Base-by-base conservation (phyloP, 306 rosid genomes). In the Quillaja saponaria region DNA sequence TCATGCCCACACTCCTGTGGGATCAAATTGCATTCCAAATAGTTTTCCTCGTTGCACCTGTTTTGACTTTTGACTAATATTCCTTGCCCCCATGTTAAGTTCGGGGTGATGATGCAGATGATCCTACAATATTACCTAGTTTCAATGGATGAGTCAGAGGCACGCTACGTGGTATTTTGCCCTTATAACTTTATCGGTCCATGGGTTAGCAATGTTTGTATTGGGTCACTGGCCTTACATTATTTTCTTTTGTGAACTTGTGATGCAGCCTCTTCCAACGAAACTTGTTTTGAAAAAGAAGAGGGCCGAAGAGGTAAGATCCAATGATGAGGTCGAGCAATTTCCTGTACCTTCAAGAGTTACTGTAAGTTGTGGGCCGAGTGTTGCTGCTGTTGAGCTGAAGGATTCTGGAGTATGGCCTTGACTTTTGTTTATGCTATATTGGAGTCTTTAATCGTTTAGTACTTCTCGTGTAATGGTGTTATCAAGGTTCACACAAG, bases 301-400 rank as follows among this genome's bases (percentile, higher is more conserved):
- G 86, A 86, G 96, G 80, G 81, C 99, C 21, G 85, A 67, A 71
- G 99, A 94, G 72, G 99, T 91, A 62, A 83, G 92, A 81, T 76
- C 91, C 10, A 75, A 55, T 11, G 99, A 94, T 9, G 97, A 94
- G 66, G 67, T 87, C 35, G 97, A 89, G 63, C 97, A 94, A 78
- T 87, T 84, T 75, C 96, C 95, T 5, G 41, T 61, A 53, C 99
- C 99, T 64, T 65, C 91, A 34, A 83, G 74, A 74, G 95, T 94
- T 62, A 87, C 96, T 0, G 90, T 94, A 41, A 80, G 97, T 82
- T 76, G 69, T 59, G 81, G 96, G 70, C 37, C 97, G 38, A 87
- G 69, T 7, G 94, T 80, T 68, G 83, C 99, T 35, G 80, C 86
- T 8, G 50, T 89, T 55, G 97, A 92, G 74, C 68, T 63, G 61